These are phyloP conservation scores for Artomyces pyxidatus DNA, from an alignment of 768 basidiomycete species.

Conservation along the genomic window DNA sequence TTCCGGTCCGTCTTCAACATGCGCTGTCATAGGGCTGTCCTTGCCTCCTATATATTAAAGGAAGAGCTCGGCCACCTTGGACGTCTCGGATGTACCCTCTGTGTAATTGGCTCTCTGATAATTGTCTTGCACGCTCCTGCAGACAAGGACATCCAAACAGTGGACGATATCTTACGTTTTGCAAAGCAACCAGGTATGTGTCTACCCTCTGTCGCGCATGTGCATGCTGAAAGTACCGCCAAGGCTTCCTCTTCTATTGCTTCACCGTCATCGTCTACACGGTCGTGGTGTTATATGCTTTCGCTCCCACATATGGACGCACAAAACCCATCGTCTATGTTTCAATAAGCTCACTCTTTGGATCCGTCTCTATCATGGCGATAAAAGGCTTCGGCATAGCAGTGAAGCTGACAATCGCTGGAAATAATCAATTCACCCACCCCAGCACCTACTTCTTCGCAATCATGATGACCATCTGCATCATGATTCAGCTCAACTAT, in stretches of 20 bases:
- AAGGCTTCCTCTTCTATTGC: slow-evolving; percentile 91
- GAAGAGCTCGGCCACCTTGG: slow-evolving; percentile 95
- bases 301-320: slow-evolving; percentile 82
- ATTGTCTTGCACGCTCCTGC: slow-evolving; percentile 96
- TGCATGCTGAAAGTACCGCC: no score
- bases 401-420: slow-evolving; percentile 85
- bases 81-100: slow-evolving; percentile 75
- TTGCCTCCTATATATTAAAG: slow-evolving; percentile 87
- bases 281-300: slow-evolving; percentile 76
- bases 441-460: slow-evolving; percentile 96
- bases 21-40: slow-evolving; percentile 56
- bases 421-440: slow-evolving; percentile 92
- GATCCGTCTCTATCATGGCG: slow-evolving; percentile 97
- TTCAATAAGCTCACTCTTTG: slow-evolving; percentile 93
- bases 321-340: slow-evolving; percentile 88
- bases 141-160: slow-evolving; percentile 87
- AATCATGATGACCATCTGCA: slow-evolving; percentile 72
- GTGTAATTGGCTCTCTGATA: slow-evolving; percentile 81
- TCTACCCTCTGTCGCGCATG: neutral
- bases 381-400: slow-evolving; percentile 98
- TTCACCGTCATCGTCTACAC: slow-evolving; percentile 76
- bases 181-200: slow-evolving; percentile 85
- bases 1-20: neutral
- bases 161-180: slow-evolving; percentile 87
- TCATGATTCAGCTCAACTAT: slow-evolving; percentile 90